Conservation (phyloP, 139 green algal genomes). For the Chlamydomonas eustigma region DNA sequence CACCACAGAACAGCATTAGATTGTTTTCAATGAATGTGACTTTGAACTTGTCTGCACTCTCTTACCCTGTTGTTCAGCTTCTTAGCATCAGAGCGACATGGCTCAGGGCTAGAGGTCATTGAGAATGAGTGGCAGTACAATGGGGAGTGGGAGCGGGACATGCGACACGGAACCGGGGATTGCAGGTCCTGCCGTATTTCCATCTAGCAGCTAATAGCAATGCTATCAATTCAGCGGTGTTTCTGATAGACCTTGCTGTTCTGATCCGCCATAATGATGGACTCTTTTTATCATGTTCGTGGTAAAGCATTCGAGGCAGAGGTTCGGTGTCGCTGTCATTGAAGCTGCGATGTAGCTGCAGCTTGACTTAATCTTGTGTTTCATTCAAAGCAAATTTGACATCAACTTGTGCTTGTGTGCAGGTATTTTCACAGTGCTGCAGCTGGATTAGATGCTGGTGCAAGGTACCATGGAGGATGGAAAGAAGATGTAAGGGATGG, state of each 20-base stretch:
- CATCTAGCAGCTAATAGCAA: too few species aligned
- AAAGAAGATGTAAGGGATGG: background rate
- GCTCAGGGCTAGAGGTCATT: background rate
- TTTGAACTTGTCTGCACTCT: background rate
- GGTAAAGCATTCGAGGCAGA: too few species aligned
- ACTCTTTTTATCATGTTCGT: too few species aligned
- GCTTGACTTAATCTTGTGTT: too few species aligned
- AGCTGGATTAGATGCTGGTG: background rate
- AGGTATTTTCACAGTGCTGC: background rate
- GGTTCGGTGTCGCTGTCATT: too few species aligned
- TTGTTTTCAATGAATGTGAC: background rate
- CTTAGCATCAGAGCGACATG: background rate
- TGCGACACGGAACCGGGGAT: constrained; percentile 10
- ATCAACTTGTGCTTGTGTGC: background rate
- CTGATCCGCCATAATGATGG: too few species aligned
- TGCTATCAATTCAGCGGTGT: too few species aligned
- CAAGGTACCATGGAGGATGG: background rate
- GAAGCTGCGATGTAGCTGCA: too few species aligned
- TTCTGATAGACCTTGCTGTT: too few species aligned
- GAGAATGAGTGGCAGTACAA: constrained; percentile 11
- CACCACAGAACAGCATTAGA: background rate
- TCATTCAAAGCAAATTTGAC: too few species aligned
- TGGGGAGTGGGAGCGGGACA: constrained; percentile 8
- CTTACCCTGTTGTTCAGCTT: background rate
- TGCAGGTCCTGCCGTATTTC: too few species aligned